Evolutionary conservation across 2,329 filamentous ascomycete species (phyloP).

Genomic region (Zasmidium citrigriseum): DNA sequence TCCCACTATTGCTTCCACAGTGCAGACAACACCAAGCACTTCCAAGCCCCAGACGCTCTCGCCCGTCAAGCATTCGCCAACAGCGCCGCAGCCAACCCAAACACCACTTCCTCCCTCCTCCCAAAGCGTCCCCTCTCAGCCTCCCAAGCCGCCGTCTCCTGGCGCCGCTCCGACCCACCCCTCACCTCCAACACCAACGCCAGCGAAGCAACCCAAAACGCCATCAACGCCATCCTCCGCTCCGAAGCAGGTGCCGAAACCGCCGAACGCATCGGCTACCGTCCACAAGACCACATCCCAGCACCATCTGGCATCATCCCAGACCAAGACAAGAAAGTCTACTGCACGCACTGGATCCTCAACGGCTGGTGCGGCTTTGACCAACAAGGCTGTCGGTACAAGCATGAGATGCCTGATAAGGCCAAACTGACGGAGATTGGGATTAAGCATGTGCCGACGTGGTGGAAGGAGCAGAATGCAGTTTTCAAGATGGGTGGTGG

Average conservation of each 20-base stretch:
- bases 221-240: slow-evolving; percentile 34
- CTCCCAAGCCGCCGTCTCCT: slow-evolving; percentile 24
- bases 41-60: slow-evolving; percentile 24
- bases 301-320: slow-evolving; percentile 42
- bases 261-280: slow-evolving; percentile 32
- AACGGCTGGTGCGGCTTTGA: slow-evolving; percentile 81
- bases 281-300: slow-evolving; percentile 15
- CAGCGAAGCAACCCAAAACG: slow-evolving; percentile 24
- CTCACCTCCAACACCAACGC: not conserved
- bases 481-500: slow-evolving; percentile 29
- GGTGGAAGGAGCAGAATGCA: slow-evolving; percentile 55
- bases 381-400: slow-evolving; percentile 84
- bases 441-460: slow-evolving; percentile 57
- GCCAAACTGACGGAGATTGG: slow-evolving; percentile 69
- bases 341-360: slow-evolving; percentile 88
- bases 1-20: slow-evolving; percentile 20
- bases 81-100: not conserved
- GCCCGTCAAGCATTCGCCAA: slow-evolving; percentile 24
- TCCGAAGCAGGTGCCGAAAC: slow-evolving; percentile 29
- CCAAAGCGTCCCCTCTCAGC: slow-evolving; percentile 22
- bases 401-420: slow-evolving; percentile 85
- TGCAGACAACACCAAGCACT: slow-evolving; percentile 15
- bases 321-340: slow-evolving; percentile 64
- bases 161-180: slow-evolving; percentile 24
- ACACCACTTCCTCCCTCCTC: not conserved